Conservation (phyloP, 495 filamentous ascomycete species). For the Penicillium lagena region DNA sequence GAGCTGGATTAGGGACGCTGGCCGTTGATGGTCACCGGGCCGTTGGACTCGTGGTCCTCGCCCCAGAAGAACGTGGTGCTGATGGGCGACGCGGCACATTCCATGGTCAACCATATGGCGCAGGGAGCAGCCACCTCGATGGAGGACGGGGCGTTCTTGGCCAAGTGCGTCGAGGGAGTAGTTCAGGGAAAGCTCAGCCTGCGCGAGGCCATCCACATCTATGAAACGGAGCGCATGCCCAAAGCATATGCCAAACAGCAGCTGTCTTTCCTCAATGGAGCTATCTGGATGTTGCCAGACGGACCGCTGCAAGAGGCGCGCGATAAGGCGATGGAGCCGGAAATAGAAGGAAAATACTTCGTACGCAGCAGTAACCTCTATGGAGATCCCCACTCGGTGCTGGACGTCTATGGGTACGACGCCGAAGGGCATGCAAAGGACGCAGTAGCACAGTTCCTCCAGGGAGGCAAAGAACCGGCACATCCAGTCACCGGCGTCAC, state of each 20-base stretch:
- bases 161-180: constrained; percentile 10
- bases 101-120: constrained; percentile 41
- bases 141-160: constrained; percentile 24
- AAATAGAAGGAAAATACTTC: constrained; percentile 10
- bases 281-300: constrained; percentile 36
- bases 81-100: constrained; percentile 40
- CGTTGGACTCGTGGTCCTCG: constrained; percentile 25
- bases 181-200: constrained; percentile 11
- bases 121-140: constrained; percentile 37
- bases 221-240: constrained; percentile 19
- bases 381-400: constrained; percentile 29
- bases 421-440: constrained; percentile 25
- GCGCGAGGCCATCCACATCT: constrained; percentile 13
- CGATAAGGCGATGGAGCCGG: constrained; percentile 28
- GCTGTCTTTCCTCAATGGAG: constrained; percentile 20
- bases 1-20: constrained; percentile 9
- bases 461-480: constrained; percentile 49
- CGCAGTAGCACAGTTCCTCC: too few species aligned
- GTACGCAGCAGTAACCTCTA: constrained; percentile 33
- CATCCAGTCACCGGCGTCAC: not conserved
- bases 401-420: constrained; percentile 6
- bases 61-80: constrained; percentile 26
- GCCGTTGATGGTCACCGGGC: constrained; percentile 23
- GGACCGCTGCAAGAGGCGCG: constrained; percentile 28
- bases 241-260: constrained; percentile 23